phyloP scores from a whole-genome alignment of 495 filamentous ascomycete genomes.

The Neurospora sp. region DNA sequence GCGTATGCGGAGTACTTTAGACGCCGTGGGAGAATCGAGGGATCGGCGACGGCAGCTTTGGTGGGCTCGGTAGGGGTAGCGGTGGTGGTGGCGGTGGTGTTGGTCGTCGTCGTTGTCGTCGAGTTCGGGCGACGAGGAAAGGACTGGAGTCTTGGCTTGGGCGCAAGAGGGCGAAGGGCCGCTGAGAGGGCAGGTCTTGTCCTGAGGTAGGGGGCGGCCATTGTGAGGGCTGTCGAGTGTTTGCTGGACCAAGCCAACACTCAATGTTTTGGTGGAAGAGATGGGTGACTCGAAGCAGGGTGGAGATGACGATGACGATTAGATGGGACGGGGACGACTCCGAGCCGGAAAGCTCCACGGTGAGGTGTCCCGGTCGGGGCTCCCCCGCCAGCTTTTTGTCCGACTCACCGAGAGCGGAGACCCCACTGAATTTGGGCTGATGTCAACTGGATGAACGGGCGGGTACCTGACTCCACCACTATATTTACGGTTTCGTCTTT shows the following conservation, averaged over 20 bases:
- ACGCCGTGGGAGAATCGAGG: constrained; percentile 12
- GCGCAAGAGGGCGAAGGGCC: constrained; percentile 18
- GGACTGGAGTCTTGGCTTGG: constrained; percentile 7
- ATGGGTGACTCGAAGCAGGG: neutral
- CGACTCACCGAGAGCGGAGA: neutral
- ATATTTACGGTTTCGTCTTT: neutral
- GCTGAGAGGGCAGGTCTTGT: constrained; percentile 20
- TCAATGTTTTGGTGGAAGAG: constrained; percentile 23
- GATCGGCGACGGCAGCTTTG: neutral
- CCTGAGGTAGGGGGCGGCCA: constrained; percentile 29
- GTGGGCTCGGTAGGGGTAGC: neutral
- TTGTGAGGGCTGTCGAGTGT: constrained; percentile 6
- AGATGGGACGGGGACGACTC: neutral
- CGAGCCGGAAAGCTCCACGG: neutral
- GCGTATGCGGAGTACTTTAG: constrained; percentile 45
- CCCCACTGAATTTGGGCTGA: neutral
- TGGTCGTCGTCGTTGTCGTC: constrained; percentile 12
- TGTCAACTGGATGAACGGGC: neutral
- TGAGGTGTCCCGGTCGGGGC: neutral
- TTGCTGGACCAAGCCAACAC: constrained; percentile 25
- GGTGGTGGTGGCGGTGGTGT: constrained; percentile 21
- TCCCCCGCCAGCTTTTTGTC: neutral
- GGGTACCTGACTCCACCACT: neutral
- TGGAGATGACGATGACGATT: neutral
- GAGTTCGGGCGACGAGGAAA: constrained; percentile 25